Evolutionary conservation across 2,329 filamentous ascomycete genomes (phyloP).

Genomic region (Pseudovirgaria hyperparasitica): DNA sequence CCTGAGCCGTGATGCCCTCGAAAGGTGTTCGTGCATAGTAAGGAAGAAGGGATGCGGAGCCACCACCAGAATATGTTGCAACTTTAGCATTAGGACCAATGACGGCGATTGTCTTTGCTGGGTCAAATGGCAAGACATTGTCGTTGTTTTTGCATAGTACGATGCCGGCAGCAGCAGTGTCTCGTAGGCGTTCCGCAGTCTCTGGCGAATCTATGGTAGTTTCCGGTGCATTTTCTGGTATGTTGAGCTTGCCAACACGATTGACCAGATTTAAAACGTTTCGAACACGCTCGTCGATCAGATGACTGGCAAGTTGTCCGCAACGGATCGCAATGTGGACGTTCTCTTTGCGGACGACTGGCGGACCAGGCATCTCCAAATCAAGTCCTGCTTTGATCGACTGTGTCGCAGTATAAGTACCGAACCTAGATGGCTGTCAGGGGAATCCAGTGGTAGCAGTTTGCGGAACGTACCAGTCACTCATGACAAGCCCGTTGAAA

Average conservation of each 20-base stretch:
- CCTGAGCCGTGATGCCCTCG: constrained; percentile 1
- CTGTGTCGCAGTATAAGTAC: constrained; percentile 22
- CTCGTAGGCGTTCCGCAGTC: constrained; percentile 47
- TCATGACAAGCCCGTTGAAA: constrained; percentile 54
- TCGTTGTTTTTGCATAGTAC: constrained; percentile 63
- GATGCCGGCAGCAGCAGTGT: constrained; percentile 53
- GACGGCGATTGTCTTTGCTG: constrained; percentile 50
- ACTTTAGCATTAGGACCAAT: constrained; percentile 56
- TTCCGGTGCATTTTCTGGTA: constrained; percentile 43
- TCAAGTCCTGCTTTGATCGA: constrained; percentile 23
- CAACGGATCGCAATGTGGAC: constrained; percentile 48
- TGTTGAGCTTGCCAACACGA: constrained; percentile 47
- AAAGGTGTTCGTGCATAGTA: constrained; percentile 1
- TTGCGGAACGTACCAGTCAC: constrained; percentile 55
- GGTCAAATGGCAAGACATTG: constrained; percentile 49
- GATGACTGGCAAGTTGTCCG: constrained; percentile 45
- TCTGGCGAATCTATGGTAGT: constrained; percentile 50
- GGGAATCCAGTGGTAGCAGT: constrained; percentile 45
- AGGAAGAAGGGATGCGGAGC: constrained; percentile 3
- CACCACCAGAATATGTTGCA: constrained; percentile 2
- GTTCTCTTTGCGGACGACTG: constrained; percentile 56
- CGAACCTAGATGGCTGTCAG: constrained; percentile 53
- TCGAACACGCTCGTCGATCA: constrained; percentile 17
- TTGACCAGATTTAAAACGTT: constrained; percentile 52
- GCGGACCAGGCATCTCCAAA: constrained; percentile 30